Base-by-base conservation (phyloP, 2,329 filamentous ascomycete genomes). In the Penicillium sp. region DNA sequence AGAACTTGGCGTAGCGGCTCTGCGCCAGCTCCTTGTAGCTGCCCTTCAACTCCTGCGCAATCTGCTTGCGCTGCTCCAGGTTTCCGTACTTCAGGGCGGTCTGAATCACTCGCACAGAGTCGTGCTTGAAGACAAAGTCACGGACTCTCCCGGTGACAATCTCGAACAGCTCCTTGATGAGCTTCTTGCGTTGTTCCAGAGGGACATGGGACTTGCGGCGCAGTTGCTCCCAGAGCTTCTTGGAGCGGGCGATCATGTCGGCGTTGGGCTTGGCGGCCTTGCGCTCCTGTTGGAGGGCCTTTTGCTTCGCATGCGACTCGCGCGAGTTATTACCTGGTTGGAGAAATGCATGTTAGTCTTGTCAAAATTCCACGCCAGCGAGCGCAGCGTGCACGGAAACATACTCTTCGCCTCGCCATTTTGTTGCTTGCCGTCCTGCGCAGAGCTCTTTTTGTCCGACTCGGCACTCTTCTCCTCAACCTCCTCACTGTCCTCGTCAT, bases 111-210 rank as follows among this genome's bases (percentile, higher is more conserved):
- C 95, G 87, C n/a, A 96, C 94, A 38, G 92, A 91, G 75, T 99
- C 95, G 76, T 99, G 95, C 85, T 99, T 99, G 80, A 99, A 90
- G 20, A 97, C 94, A 67, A 98, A 96, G 63, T 98, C 95, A 77
- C 91, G 92, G 70, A 98, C 90, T 59, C 90, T 87, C 55, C 93
- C 94, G 25, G 91, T 95, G 70, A 97, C 90, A 71, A 99, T 96
- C 58, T 85, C 84, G 76, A 96, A 98, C 28, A 99, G 84, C 80
- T 99, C 94, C 61, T 88, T 86, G 50, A 98, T 90, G 42, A 99
- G 85, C 74, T 89, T 84, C 76, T 94, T 89, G 63, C 95, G 86
- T 81, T 99, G 93, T 41, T 96, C 91, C 69, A 89, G 88, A 42
- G 92, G 90, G 1, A 99, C 92, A 70, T 97, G 92, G 2, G 93